Evolutionary conservation across 2,329 filamentous ascomycete genomes (phyloP).

Genomic region (Phoma sp.): DNA sequence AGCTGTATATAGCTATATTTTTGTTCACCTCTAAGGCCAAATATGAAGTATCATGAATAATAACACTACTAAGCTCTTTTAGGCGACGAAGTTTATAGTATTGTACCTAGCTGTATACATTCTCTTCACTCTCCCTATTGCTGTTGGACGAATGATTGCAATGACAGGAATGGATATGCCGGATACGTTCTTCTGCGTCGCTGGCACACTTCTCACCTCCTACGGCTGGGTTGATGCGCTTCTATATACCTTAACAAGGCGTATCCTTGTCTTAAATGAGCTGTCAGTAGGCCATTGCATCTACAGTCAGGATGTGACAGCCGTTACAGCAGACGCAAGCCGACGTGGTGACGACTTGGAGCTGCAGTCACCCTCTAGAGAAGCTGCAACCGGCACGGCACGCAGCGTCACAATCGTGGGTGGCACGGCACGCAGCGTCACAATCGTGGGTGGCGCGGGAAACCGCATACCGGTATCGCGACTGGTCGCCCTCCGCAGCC

Average conservation of each 20-base stretch:
- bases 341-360: slow-evolving; percentile 40
- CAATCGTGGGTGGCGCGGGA: slow-evolving; percentile 45
- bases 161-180: slow-evolving; percentile 53
- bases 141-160: slow-evolving; percentile 52
- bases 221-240: slow-evolving; percentile 55
- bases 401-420: too few species aligned
- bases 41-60: slow-evolving; percentile 50
- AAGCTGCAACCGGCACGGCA: slow-evolving; percentile 25
- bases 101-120: slow-evolving; percentile 72
- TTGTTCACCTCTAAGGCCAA: slow-evolving; percentile 56
- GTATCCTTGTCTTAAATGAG: slow-evolving; percentile 47
- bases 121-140: slow-evolving; percentile 70
- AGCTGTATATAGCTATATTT: slow-evolving; percentile 57
- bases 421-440: slow-evolving; percentile 46
- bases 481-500: slow-evolving; percentile 37
- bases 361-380: slow-evolving; percentile 40
- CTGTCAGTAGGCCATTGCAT: slow-evolving; percentile 32
- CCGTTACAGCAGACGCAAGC: slow-evolving; percentile 25
- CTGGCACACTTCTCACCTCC: slow-evolving; percentile 64
- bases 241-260: slow-evolving; percentile 53
- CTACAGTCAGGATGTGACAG: slow-evolving; percentile 33
- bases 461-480: slow-evolving; percentile 38
- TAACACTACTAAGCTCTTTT: slow-evolving; percentile 44
- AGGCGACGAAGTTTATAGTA: slow-evolving; percentile 65
- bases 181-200: slow-evolving; percentile 64